Conservation (phyloP, 2,329 filamentous ascomycete genomes). For the Apiospora sp. region DNA sequence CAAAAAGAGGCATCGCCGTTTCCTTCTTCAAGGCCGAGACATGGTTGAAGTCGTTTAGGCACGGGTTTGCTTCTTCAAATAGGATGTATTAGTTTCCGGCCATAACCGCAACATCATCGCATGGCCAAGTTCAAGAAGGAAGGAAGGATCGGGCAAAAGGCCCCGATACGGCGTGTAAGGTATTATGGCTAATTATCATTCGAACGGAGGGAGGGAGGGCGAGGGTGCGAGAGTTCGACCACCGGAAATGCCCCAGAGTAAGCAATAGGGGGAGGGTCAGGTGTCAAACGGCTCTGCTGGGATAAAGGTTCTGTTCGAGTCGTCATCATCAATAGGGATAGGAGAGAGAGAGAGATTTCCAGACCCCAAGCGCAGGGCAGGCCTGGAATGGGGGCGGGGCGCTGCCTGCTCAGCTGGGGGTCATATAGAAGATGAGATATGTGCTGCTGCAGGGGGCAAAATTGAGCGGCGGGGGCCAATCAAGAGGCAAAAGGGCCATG, state of each 20-base stretch:
- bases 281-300: conserved; percentile 11
- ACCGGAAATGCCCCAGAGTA: conserved; percentile 7
- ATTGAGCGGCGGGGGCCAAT: background rate
- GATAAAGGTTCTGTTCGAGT: background rate
- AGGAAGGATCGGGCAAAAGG: background rate
- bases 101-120: background rate
- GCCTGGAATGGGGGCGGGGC: background rate
- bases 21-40: background rate
- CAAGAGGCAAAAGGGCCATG: background rate
- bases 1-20: background rate
- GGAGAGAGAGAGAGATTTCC: background rate
- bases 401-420: conserved; percentile 18
- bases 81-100: background rate
- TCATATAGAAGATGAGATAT: conserved; percentile 19
- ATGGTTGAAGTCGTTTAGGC: background rate
- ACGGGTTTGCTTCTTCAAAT: background rate
- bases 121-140: conserved; percentile 9
- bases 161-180: conserved; percentile 3
- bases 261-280: conserved; percentile 18
- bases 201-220: background rate
- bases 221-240: background rate
- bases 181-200: conserved; percentile 11
- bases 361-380: conserved; percentile 3
- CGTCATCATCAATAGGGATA: background rate
- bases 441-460: conserved; percentile 6